Evolutionary conservation across 192 early-diverging fungal species (phyloP).

Genomic region (Backusella sp.): DNA sequence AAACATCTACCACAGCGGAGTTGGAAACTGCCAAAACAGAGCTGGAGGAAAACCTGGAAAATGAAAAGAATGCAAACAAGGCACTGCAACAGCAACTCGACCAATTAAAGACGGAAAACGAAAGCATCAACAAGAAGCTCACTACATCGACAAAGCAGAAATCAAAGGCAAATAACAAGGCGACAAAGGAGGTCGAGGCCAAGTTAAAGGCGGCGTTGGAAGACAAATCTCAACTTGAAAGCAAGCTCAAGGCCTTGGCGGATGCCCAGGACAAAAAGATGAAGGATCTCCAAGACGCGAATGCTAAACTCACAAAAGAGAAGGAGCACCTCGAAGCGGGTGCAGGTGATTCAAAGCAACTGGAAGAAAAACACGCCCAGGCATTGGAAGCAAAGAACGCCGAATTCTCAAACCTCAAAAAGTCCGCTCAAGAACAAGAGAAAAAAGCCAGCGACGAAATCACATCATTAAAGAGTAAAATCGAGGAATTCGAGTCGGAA

Average conservation of each 20-base stretch:
- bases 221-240: background rate
- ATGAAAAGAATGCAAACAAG: background rate
- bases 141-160: background rate
- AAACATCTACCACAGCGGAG: background rate
- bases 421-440: background rate
- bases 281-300: background rate
- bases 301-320: background rate
- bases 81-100: background rate
- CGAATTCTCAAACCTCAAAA: background rate
- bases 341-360: background rate
- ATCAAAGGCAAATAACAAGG: background rate
- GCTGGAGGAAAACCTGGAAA: background rate
- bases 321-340: background rate
- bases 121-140: background rate
- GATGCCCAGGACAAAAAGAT: background rate
- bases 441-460: background rate
- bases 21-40: background rate
- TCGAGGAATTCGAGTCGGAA: background rate
- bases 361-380: background rate
- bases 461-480: background rate
- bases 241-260: background rate
- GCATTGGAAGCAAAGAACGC: background rate
- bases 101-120: background rate
- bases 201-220: conserved; percentile 7
- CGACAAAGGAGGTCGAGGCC: background rate